A percentile compares a stretch with the other conserved stretches of the same genome.
Conservation (phyloP, 1,139 yeast species). For the Scheffersomyces segobiensis region DNA sequence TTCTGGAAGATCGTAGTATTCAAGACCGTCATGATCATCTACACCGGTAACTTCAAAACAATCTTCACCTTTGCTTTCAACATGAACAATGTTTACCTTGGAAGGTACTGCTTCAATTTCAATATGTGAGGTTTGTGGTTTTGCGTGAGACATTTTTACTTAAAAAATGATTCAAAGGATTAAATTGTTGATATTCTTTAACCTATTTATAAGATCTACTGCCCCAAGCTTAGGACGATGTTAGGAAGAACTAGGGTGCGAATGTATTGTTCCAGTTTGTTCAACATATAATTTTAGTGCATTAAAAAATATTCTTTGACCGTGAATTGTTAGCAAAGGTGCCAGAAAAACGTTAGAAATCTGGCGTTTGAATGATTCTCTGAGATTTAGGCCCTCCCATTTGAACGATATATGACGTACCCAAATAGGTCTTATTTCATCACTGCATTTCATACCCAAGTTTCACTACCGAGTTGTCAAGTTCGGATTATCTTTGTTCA, state of each 20-base stretch:
- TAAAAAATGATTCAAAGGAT: neutral
- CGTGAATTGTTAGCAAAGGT: neutral
- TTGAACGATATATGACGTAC: neutral
- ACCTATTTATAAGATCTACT: neutral
- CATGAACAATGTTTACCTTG: neutral
- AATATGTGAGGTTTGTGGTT: neutral
- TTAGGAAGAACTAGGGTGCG: neutral
- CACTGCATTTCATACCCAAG: neutral
- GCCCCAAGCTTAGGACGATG: neutral
- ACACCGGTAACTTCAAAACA: slow-evolving; percentile 1
- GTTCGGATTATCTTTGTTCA: neutral
- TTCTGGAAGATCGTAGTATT: slow-evolving; percentile 26
- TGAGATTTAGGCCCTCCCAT: neutral
- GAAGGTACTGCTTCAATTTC: neutral
- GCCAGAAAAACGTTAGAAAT: neutral
- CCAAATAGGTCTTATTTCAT: neutral
- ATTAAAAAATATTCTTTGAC: neutral
- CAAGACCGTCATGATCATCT: slow-evolving; percentile 2
- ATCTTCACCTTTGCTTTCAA: neutral
- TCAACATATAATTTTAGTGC: neutral
- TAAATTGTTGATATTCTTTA: neutral
- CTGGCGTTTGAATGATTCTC: neutral
- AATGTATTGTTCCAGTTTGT: neutral
- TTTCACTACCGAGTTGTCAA: neutral
- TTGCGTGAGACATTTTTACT: neutral